Evolutionary conservation across 345 rosid genomes (phyloP), one percentile per base, ranked within the genome.

Genomic region (Excoecaria agallocha): DNA sequence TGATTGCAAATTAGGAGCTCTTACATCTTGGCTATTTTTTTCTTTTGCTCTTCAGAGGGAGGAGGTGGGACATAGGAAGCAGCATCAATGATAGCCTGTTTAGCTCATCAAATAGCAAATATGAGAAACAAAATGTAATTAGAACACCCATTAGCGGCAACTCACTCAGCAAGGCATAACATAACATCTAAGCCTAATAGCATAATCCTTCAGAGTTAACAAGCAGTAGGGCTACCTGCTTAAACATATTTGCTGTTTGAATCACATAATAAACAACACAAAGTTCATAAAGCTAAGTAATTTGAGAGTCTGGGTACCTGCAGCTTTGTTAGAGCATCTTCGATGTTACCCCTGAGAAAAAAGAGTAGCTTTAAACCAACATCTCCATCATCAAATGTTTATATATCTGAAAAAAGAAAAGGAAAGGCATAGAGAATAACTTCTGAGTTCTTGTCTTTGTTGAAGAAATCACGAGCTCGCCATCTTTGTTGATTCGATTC

Each of bases 41-140:
- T 95, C 87, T 93, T 95, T 81, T 95, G 93, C 83, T 95, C 99
- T 84, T 95, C 97, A 41, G 98, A 88, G 66, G 99, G 99, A 69
- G 98, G 97, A 1, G 98, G 99, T 9, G 98, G 97, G 68, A 96
- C 94, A 73, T 91, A 93, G 10, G 98, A 81, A 69, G 98, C 98
- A 55, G 90, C 98, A 76, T 93, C 91, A 57, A 93, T 96, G 69
- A 93, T 90, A 68, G 88, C 92, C 98, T 93, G 86, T 72, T 77
- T 46, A 69, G 73, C 63, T 74, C 76, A 80, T 51, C 35, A 54
- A 45, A 41, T 39, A 67, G 57, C 48, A 60, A 69, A 12, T 51
- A 66, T 60, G 13, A 71, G 9, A 24, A 5, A 66, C 41, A 24
- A 30, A 13, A 39, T 19, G 20, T 22, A 39, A 30, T 2, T 8